Base-by-base conservation (phyloP, 2,329 filamentous ascomycete species). In the Aureobasidium sp. region DNA sequence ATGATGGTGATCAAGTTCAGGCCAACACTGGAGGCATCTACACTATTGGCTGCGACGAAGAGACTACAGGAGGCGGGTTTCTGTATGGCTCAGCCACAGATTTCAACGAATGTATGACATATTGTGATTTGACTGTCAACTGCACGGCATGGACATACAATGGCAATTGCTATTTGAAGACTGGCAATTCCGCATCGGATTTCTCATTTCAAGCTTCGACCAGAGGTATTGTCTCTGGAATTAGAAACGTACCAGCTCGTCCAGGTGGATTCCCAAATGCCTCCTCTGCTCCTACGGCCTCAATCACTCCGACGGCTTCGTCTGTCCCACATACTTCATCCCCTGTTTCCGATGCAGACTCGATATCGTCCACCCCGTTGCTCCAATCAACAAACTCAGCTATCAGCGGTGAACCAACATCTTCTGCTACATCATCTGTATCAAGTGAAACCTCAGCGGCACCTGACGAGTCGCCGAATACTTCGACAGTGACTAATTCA, bases 81-180 rank as follows among this genome's bases (percentile, higher is more conserved):
- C 30, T 39, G 4, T 32, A 16, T 6, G 34, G 34, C 6, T 6
- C 11, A 27, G 21, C 45, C 2, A 6, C 45, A 35, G 24, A 50
- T 6, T 54, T 54, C 35, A 54, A 54, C 16, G 60, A 61, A 17
- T 64, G 62, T 37, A 61, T 64, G 48, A 54, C 30, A 3, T 54
- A 59, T 7, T 64, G 62, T 50, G 58, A 62, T 49, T 39, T 25
- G 19, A 44, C 34, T 12, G 6, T 56, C 2, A 50, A 45, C 17
- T 64, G 62, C 53, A 53, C 44, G 3, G 62, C 54, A 2, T 62
- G 58, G 49, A 58, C 56, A 1, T 64, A 21, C 16, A 14, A 4
- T 24, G 16, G 34, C 3, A 39, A 24, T n/a, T 49, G 45, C 34
- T 49, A 49, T 7, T 11, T 49, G 14, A 39, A 49, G n/a, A 47